A percentile compares a stretch with the other conserved stretches of the same genome.
Conservation (phyloP, 345 rosid genomes). For the Noccaea bulbosa region DNA sequence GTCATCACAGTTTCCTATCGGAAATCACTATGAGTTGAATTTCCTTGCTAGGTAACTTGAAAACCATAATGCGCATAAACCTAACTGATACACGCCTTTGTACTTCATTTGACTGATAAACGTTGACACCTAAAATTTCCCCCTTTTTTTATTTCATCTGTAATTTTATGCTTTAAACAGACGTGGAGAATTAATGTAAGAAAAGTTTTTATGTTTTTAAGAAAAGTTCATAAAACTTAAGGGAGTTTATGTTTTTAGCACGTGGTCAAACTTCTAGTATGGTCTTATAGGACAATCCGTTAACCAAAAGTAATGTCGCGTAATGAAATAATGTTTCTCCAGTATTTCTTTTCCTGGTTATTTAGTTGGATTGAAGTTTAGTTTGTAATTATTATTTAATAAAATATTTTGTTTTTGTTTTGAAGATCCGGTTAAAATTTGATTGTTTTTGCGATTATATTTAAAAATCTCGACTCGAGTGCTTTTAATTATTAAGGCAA, state of each 20-base stretch:
- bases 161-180: too few species aligned
- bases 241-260: background rate
- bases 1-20: too few species aligned
- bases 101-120: too few species aligned
- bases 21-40: too few species aligned
- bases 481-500: background rate
- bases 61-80: too few species aligned
- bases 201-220: background rate
- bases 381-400: too few species aligned
- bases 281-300: constrained; percentile 8
- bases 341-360: background rate
- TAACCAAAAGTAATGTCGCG: background rate
- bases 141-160: too few species aligned
- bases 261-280: constrained; percentile 11
- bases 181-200: background rate
- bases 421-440: background rate
- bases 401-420: background rate
- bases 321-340: background rate
- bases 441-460: too few species aligned
- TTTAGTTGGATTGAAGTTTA: background rate
- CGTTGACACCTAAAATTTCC: too few species aligned
- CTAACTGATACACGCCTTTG: too few species aligned
- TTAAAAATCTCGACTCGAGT: background rate
- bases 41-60: too few species aligned
- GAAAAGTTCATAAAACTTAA: background rate